A percentile compares a stretch with the other conserved stretches of the same genome.
These are phyloP conservation scores for Ceratocystis huliohia DNA, from an alignment of 2,329 filamentous ascomycete genomes.

Conservation along the genomic window DNA sequence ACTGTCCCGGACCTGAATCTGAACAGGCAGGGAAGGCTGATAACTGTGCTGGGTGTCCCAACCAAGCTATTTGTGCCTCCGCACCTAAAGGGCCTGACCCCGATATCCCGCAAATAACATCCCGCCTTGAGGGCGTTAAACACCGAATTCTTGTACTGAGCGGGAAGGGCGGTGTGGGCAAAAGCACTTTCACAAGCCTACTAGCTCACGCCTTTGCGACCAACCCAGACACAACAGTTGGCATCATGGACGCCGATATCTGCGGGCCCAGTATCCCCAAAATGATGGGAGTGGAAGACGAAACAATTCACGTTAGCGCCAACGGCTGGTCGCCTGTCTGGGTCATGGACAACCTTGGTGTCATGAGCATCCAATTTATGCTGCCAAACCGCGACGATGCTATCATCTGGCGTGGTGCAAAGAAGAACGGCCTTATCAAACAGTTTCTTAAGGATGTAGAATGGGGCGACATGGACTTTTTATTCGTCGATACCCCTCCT, in stretches of 20 bases:
- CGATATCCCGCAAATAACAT: constrained; percentile 77
- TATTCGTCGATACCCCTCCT: constrained; percentile 89
- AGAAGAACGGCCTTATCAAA: constrained; percentile 98
- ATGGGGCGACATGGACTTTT: constrained; percentile 88
- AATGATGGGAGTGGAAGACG: constrained; percentile 94
- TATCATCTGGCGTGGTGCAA: constrained; percentile 92
- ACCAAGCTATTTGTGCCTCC: constrained; percentile 88
- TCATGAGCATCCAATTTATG: constrained; percentile 99
- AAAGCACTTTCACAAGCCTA: constrained; percentile 83
- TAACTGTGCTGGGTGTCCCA: constrained; percentile 88
- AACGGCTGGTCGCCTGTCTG: constrained; percentile 91
- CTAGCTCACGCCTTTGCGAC: constrained; percentile 80
- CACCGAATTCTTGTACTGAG: constrained; percentile 90
- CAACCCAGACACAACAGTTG: constrained; percentile 66
- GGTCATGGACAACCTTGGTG: constrained; percentile 84
- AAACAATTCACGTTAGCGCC: constrained; percentile 83
- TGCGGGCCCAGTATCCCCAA: constrained; percentile 93
- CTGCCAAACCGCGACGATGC: constrained; percentile 85
- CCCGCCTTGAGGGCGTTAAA: constrained; percentile 64
- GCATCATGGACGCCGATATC: constrained; percentile 97
- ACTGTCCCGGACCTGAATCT: constrained; percentile 85
- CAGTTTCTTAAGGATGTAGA: constrained; percentile 96
- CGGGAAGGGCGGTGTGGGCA: constrained; percentile 93
- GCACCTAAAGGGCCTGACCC: constrained; percentile 92
- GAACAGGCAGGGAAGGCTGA: constrained; percentile 57